Evolutionary conservation across 441 rosid genomes (phyloP).

Genomic region (Populus trichocarpa): DNA sequence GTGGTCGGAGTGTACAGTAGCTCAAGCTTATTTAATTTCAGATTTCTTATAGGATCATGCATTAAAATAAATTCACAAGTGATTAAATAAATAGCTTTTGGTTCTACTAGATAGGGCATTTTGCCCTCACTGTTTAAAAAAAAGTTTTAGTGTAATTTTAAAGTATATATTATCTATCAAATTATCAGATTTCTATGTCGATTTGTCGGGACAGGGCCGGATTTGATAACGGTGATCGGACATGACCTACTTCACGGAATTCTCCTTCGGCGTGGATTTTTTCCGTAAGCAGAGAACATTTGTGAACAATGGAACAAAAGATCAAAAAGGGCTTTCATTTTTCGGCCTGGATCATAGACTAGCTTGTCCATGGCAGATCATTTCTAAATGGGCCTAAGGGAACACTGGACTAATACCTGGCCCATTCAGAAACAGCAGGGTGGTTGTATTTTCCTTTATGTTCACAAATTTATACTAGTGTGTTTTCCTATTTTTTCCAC

Average conservation of each 20-base stretch:
- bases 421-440: not conserved
- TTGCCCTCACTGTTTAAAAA: no score
- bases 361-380: not conserved
- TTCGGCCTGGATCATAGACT: not conserved
- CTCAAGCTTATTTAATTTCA: no score
- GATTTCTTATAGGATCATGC: no score
- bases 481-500: not conserved
- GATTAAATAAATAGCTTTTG: no score
- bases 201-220: not conserved
- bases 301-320: not conserved
- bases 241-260: not conserved
- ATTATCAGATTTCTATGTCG: not conserved
- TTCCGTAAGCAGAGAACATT: not conserved
- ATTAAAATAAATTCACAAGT: no score
- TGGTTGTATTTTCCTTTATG: not conserved
- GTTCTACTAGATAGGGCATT: no score
- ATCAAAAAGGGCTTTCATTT: not conserved
- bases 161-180: no score
- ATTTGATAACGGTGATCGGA: not conserved
- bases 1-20: no score
- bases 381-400: not conserved
- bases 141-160: no score
- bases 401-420: not conserved
- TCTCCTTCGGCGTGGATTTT: not conserved
- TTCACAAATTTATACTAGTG: not conserved